phyloP scores from a whole-genome alignment of 2,329 filamentous ascomycete species.

The Penicillium verrucosum region DNA sequence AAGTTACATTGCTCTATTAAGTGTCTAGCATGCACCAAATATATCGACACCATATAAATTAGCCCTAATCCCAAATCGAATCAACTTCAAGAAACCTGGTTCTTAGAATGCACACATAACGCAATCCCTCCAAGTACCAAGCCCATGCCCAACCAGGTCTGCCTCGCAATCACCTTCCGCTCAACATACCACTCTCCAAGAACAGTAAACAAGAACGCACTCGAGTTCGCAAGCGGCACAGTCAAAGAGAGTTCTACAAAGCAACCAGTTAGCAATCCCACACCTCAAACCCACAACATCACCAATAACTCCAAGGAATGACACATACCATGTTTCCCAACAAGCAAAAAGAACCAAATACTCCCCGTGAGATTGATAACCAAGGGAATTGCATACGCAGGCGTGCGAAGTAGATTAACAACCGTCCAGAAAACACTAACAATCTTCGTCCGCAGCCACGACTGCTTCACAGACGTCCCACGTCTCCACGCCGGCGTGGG shows the following conservation, averaged over 20 bases:
- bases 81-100: slow-evolving; percentile 17
- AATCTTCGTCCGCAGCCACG: slow-evolving; percentile 61
- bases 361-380: slow-evolving; percentile 87
- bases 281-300: neutral
- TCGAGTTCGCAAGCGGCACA: slow-evolving; percentile 89
- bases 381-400: slow-evolving; percentile 79
- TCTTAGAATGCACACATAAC: slow-evolving; percentile 67
- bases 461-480: slow-evolving; percentile 25
- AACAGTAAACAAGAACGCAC: slow-evolving; percentile 95
- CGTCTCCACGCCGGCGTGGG: slow-evolving; percentile 33
- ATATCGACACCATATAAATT: neutral
- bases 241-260: slow-evolving; percentile 78
- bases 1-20: neutral
- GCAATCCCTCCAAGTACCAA: slow-evolving; percentile 77
- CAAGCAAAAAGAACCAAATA: slow-evolving; percentile 93
- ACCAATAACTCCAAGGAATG: neutral
- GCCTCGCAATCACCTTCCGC: slow-evolving; percentile 80
- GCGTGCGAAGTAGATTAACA: slow-evolving; percentile 72
- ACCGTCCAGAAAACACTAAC: slow-evolving; percentile 70
- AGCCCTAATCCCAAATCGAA: neutral
- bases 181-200: slow-evolving; percentile 94
- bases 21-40: neutral
- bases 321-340: slow-evolving; percentile 80
- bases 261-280: neutral
- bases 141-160: slow-evolving; percentile 79